phyloP scores from a whole-genome alignment of 345 rosid species.

The Crucihimalaya himalaica region DNA sequence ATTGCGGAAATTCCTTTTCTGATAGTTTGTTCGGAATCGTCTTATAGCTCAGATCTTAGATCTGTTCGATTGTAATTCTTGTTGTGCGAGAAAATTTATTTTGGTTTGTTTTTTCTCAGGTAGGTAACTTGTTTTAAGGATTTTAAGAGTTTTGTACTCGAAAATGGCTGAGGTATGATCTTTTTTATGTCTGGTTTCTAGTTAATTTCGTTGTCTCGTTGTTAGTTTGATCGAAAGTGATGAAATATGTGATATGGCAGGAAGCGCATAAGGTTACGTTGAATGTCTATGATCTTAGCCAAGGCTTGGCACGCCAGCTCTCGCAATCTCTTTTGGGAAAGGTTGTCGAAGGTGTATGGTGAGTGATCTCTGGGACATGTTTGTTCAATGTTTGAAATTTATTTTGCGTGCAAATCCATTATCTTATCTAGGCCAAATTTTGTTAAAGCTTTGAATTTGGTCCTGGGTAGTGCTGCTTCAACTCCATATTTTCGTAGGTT shows the following conservation, averaged over 20 bases:
- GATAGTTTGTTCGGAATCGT: background rate
- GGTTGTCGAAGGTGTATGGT: conserved; percentile 93
- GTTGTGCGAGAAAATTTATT: background rate
- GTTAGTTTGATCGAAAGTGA: background rate
- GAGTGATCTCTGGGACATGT: conserved; percentile 20
- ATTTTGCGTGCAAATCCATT: background rate
- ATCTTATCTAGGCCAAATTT: background rate
- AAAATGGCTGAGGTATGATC: conserved; percentile 72
- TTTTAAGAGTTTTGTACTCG: background rate
- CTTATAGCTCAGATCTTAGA: conserved; percentile 16
- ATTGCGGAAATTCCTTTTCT: background rate
- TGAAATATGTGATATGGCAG: conserved; percentile 45
- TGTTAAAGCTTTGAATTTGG: background rate
- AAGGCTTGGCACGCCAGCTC: conserved; percentile 90
- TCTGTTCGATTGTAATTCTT: conserved; percentile 6
- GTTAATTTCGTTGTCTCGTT: background rate
- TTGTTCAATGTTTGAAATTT: background rate
- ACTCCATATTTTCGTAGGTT: background rate
- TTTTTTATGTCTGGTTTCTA: background rate
- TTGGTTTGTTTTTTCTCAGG: conserved; percentile 2
- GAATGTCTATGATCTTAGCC: conserved; percentile 91
- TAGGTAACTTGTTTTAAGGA: conserved; percentile 6
- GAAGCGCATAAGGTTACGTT: conserved; percentile 72
- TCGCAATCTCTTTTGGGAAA: conserved; percentile 78
- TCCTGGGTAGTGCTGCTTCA: background rate